Evolutionary conservation across 2,329 filamentous ascomycete species (phyloP).

Genomic region (Verticillium nonalfalfae): DNA sequence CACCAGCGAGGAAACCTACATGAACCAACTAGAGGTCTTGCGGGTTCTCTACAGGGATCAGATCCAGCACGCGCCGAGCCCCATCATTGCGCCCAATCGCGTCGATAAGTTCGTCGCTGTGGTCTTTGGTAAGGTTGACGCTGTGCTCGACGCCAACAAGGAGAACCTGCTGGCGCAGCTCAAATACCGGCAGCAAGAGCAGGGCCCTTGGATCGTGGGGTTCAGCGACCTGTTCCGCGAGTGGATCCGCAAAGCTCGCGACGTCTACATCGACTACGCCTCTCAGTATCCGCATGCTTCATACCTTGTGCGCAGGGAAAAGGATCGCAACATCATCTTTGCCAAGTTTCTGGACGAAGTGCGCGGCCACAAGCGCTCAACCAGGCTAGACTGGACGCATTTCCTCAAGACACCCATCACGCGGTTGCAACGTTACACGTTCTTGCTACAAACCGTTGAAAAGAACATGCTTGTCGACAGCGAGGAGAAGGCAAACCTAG

Average conservation of each 20-base stretch:
- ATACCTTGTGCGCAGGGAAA: slow-evolving; percentile 77
- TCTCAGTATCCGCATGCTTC: slow-evolving; percentile 78
- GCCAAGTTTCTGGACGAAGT: slow-evolving; percentile 77
- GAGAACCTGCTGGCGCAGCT: slow-evolving; percentile 87
- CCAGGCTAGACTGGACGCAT: slow-evolving; percentile 86
- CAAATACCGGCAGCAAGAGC: slow-evolving; percentile 94
- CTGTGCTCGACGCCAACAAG: slow-evolving; percentile 85
- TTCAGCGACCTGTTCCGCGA: slow-evolving; percentile 97
- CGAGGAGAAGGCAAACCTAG: slow-evolving; percentile 82
- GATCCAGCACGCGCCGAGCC: slow-evolving; percentile 64
- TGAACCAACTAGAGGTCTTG: slow-evolving; percentile 82
- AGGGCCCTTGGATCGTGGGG: slow-evolving; percentile 88
- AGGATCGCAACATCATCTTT: slow-evolving; percentile 80
- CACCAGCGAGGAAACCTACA: slow-evolving; percentile 85
- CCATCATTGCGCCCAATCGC: slow-evolving; percentile 73
- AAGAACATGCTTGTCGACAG: slow-evolving; percentile 78
- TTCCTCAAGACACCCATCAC: slow-evolving; percentile 93
- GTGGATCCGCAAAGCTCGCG: slow-evolving; percentile 92
- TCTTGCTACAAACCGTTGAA: slow-evolving; percentile 76
- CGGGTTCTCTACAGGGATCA: slow-evolving; percentile 80
- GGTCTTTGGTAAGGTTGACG: slow-evolving; percentile 88
- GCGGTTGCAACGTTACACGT: slow-evolving; percentile 80
- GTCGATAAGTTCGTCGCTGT: slow-evolving; percentile 73
- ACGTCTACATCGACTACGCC: slow-evolving; percentile 88
- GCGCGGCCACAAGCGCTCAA: slow-evolving; percentile 70